Conservation (phyloP, 768 basidiomycete genomes). For the Kondoa malvinella region DNA sequence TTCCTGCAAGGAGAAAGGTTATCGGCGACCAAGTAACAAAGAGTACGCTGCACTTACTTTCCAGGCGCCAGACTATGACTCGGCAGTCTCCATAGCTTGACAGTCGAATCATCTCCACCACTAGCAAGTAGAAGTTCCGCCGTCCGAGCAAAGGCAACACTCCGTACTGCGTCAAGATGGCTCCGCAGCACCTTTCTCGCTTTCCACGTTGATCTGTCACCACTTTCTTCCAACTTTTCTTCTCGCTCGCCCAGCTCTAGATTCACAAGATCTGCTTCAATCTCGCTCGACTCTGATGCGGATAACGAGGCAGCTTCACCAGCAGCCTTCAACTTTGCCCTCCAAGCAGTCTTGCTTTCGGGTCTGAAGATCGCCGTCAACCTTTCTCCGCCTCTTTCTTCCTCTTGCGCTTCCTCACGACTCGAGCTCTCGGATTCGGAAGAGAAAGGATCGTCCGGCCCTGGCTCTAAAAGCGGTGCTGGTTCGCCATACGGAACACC, state of each 20-base stretch:
- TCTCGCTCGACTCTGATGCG: too few relatives aligned
- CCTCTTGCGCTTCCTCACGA: background rate
- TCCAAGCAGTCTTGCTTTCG: conserved; percentile 72
- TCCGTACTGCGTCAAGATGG: conserved; percentile 82
- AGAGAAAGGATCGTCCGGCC: background rate
- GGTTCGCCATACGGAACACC: background rate
- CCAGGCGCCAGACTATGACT: conserved; percentile 29
- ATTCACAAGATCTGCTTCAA: background rate
- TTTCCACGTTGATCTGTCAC: background rate
- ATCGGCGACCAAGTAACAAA: background rate
- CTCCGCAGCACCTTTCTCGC: conserved; percentile 33
- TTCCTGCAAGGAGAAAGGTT: conserved; percentile 22
- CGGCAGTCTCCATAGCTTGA: conserved; percentile 90
- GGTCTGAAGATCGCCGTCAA: conserved; percentile 60
- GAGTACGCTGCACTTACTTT: conserved; percentile 41
- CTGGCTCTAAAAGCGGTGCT: too few relatives aligned
- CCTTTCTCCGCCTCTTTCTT: conserved; percentile 22
- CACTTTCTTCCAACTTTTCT: background rate
- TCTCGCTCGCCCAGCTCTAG: background rate
- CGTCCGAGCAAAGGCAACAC: conserved; percentile 54
- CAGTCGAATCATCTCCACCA: conserved; percentile 83
- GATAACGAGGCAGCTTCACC: too few relatives aligned
- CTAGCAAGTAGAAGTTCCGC: conserved; percentile 65
- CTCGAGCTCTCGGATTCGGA: background rate
- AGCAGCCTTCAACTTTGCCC: conserved; percentile 44